Percentiles rank a stretch among this genome's conserved stretches.
These are phyloP conservation scores for Pisolithus orientalis DNA, from an alignment of 768 basidiomycete species.

Conservation along the genomic window DNA sequence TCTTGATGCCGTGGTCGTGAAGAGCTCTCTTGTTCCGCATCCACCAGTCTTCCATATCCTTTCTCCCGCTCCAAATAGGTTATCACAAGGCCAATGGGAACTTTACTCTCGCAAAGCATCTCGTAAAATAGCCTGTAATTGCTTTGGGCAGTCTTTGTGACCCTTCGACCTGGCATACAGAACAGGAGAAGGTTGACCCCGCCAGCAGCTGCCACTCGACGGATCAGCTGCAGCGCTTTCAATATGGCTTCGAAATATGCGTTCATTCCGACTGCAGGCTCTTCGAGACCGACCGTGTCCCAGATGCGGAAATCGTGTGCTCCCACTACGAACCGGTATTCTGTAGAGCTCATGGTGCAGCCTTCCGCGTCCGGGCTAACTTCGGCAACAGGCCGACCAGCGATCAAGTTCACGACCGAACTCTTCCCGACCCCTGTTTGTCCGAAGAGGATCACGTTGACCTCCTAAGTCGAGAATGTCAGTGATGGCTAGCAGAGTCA, in stretches of 20 bases:
- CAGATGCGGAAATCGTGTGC: constrained; percentile 7
- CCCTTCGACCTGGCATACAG: constrained; percentile 8
- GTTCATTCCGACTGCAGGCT: background rate
- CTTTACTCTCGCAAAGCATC: constrained; percentile 7
- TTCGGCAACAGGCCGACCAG: constrained; percentile 11
- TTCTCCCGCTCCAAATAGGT: constrained; percentile 14
- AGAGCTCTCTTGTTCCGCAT: background rate
- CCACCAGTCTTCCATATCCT: constrained; percentile 29
- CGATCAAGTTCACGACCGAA: constrained; percentile 8
- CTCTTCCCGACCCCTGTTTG: constrained; percentile 7
- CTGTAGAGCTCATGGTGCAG: constrained; percentile 20
- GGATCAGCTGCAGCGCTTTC: constrained; percentile 1
- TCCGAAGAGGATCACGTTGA: constrained; percentile 5
- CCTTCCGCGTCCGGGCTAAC: constrained; percentile 18
- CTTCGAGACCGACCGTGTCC: constrained; percentile 17
- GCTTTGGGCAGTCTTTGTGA: constrained; percentile 1
- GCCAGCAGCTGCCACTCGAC: background rate
- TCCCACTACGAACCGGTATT: constrained; percentile 1
- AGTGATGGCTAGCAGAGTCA: background rate
- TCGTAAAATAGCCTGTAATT: constrained; percentile 13
- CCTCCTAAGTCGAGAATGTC: background rate
- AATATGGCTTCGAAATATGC: background rate
- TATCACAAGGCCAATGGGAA: constrained; percentile 11
- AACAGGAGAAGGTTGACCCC: constrained; percentile 13
- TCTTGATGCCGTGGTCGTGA: background rate